phyloP scores from a whole-genome alignment of 1,284 basidiomycete species.

The Psilocybe mexicana region DNA sequence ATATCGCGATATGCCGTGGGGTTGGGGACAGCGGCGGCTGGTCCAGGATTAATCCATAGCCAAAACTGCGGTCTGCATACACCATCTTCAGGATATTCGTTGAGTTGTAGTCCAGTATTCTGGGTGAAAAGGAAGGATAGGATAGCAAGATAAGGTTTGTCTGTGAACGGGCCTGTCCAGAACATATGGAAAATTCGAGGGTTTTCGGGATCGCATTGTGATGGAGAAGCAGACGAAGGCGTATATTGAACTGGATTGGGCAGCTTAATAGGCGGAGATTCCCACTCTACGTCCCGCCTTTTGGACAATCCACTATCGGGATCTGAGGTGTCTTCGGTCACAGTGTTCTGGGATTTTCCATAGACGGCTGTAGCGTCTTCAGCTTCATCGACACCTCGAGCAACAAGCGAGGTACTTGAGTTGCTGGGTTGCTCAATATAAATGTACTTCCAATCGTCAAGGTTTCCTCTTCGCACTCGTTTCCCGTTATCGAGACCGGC shows the following conservation, averaged over 20 bases:
- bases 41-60: conserved; percentile 89
- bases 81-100: conserved; percentile 36
- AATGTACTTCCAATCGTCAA: conserved; percentile 70
- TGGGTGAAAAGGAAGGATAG: conserved; percentile 83
- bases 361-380: conserved; percentile 7
- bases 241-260: conserved; percentile 44
- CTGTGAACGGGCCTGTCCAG: conserved; percentile 83
- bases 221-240: conserved; percentile 55
- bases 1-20: conserved; percentile 68
- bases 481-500: conserved; percentile 72
- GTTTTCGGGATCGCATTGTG: conserved; percentile 67
- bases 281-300: conserved; percentile 43
- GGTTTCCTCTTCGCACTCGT: conserved; percentile 56
- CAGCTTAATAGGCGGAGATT: conserved; percentile 41
- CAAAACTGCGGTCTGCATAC: conserved; percentile 77
- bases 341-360: conserved; percentile 10
- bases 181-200: conserved; percentile 84
- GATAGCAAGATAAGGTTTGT: conserved; percentile 81
- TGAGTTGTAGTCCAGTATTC: conserved; percentile 69
- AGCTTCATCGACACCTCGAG: conserved; percentile 16
- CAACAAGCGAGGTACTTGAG: conserved; percentile 20
- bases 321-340: conserved; percentile 25
- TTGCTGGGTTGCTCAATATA: conserved; percentile 56
- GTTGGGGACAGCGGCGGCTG: conserved; percentile 69
- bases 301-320: conserved; percentile 39